phyloP scores from a whole-genome alignment of 2,329 filamentous ascomycete species.

The Ceratocystis huliohia region DNA sequence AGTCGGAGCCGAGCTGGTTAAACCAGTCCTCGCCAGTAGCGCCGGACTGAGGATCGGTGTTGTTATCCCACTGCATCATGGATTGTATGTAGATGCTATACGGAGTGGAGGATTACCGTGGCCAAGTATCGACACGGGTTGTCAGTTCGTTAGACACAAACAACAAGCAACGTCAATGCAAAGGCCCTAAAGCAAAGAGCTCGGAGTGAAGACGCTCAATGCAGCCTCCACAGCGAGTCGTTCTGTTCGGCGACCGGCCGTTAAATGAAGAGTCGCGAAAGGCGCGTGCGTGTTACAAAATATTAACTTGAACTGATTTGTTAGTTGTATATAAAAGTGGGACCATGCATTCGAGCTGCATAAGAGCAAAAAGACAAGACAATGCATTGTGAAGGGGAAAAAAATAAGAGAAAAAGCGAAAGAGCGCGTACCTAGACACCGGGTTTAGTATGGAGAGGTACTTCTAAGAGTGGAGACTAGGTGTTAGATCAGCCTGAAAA shows the following conservation, averaged over 20 bases:
- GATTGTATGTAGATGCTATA: not conserved
- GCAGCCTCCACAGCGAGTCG: too few species aligned
- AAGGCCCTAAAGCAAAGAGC: not conserved
- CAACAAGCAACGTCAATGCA: not conserved
- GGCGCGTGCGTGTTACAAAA: not conserved
- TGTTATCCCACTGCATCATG: slow-evolving; percentile 14
- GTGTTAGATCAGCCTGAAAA: not conserved
- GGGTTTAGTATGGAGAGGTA: slow-evolving; percentile 8
- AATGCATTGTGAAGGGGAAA: not conserved
- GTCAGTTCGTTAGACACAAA: too few species aligned
- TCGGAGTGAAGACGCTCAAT: not conserved
- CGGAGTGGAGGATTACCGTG: not conserved
- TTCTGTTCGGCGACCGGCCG: too few species aligned
- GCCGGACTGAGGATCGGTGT: not conserved
- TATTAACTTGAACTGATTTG: not conserved
- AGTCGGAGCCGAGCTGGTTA: slow-evolving; percentile 1
- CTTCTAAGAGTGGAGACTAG: slow-evolving; percentile 7
- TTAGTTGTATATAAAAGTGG: slow-evolving; percentile 8
- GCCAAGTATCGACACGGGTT: too few species aligned
- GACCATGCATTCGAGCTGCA: not conserved
- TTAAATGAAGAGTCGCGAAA: not conserved
- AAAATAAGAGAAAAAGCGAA: not conserved
- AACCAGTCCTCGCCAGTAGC: slow-evolving; percentile 11
- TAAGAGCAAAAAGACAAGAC: not conserved
- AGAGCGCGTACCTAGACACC: slow-evolving; percentile 5